Conservation (phyloP, 1,284 basidiomycete genomes). For the Fistulina hepatica region DNA sequence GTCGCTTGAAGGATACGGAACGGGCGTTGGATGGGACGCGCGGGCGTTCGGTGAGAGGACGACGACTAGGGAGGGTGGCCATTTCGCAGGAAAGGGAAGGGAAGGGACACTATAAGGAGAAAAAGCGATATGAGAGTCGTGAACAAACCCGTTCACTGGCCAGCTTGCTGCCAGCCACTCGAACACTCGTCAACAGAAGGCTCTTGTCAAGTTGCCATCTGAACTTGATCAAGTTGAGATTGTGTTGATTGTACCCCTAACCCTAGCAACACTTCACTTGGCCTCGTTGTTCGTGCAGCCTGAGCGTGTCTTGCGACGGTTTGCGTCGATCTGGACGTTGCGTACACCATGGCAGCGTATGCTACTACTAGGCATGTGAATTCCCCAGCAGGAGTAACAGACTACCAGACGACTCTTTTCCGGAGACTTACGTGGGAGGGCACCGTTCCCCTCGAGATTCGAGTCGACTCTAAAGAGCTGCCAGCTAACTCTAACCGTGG, state of each 20-base stretch:
- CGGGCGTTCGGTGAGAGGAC: conserved; percentile 22
- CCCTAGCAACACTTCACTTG: too few species aligned
- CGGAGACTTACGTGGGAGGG: conserved; percentile 77
- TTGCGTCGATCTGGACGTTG: not conserved
- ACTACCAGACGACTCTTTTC: conserved; percentile 61
- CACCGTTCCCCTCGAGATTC: conserved; percentile 75
- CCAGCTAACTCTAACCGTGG: conserved; percentile 80
- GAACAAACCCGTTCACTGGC: too few species aligned
- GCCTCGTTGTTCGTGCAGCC: not conserved
- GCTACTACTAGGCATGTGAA: conserved; percentile 44
- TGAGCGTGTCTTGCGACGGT: not conserved
- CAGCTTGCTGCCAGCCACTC: too few species aligned
- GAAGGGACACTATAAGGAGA: conserved; percentile 16
- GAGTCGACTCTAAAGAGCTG: conserved; percentile 74
- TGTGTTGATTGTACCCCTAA: too few species aligned
- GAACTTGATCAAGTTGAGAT: too few species aligned
- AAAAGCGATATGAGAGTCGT: conserved; percentile 5
- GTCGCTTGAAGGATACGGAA: conserved; percentile 36
- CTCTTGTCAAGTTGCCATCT: too few species aligned
- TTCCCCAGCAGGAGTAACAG: conserved; percentile 37
- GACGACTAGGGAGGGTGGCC: conserved; percentile 18
- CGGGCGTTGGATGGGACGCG: conserved; percentile 24
- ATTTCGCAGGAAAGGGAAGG: conserved; percentile 21
- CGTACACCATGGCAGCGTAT: conserved; percentile 43
- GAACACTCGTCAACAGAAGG: too few species aligned